These are phyloP conservation scores for Phytophthora brassicae DNA, from an alignment of 352 stramenopile genomes.

Conservation along the genomic window DNA sequence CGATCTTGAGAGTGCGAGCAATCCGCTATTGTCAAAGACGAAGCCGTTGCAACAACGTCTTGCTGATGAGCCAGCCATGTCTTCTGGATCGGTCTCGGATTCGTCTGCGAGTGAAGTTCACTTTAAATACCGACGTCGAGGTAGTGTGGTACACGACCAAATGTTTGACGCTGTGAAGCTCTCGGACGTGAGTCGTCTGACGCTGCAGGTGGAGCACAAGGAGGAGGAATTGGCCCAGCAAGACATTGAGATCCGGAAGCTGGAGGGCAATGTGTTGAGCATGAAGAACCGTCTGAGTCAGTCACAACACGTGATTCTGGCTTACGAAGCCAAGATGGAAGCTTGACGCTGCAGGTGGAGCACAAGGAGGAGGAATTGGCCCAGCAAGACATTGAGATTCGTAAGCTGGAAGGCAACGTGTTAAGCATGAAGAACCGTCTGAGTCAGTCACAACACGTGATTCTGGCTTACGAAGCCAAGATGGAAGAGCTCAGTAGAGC, in stretches of 20 bases:
- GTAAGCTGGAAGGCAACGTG: constrained; percentile 68
- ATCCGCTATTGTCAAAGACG: constrained; percentile 7
- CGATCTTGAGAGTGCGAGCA: constrained; percentile 14
- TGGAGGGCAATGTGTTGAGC: constrained; percentile 63
- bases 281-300: constrained; percentile 69
- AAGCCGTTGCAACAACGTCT: constrained; percentile 12
- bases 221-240: constrained; percentile 66
- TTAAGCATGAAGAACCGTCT: constrained; percentile 67
- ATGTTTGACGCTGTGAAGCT: constrained; percentile 85
- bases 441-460: constrained; percentile 61
- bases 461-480: constrained; percentile 72
- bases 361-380: constrained; percentile 73
- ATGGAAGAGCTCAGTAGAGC: constrained; percentile 70
- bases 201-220: constrained; percentile 67
- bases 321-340: constrained; percentile 77
- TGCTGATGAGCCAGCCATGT: constrained; percentile 23
- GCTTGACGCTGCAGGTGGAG: constrained; percentile 62
- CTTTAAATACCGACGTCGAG: constrained; percentile 70
- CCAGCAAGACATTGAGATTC: constrained; percentile 62
- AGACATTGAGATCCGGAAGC: constrained; percentile 63
- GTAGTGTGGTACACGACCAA: constrained; percentile 70
- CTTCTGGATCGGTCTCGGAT: constrained; percentile 41
- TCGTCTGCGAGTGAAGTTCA: constrained; percentile 59
- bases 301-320: constrained; percentile 64
- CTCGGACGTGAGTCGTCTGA: constrained; percentile 74